Evolutionary conservation across 2,329 filamentous ascomycete genomes (phyloP).

Genomic region (Pseudocercospora fuligena): DNA sequence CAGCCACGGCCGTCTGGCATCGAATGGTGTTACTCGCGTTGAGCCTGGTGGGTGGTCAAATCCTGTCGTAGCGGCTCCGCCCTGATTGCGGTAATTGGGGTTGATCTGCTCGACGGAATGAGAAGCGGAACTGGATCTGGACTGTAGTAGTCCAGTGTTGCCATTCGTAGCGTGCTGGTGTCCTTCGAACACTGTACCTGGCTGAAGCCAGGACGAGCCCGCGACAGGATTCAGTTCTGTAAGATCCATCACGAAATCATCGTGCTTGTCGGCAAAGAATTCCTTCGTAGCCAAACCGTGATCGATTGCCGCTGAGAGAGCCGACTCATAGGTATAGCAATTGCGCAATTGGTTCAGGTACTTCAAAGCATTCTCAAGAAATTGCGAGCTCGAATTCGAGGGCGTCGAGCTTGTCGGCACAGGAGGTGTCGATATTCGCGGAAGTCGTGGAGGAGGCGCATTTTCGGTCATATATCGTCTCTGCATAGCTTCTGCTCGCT

Average conservation of each 20-base stretch:
- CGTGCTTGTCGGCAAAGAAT: slow-evolving; percentile 56
- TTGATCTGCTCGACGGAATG: slow-evolving; percentile 41
- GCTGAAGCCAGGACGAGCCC: slow-evolving; percentile 65
- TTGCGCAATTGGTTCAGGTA: slow-evolving; percentile 65
- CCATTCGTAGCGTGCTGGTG: slow-evolving; percentile 61
- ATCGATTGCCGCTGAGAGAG: slow-evolving; percentile 57
- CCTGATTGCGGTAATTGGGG: slow-evolving; percentile 32
- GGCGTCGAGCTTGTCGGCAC: slow-evolving; percentile 26
- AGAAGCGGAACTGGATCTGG: slow-evolving; percentile 23
- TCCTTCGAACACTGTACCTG: slow-evolving; percentile 65
- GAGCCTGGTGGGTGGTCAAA: slow-evolving; percentile 39
- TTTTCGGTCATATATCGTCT: slow-evolving; percentile 42
- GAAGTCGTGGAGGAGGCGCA: slow-evolving; percentile 35
- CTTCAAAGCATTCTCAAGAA: slow-evolving; percentile 63
- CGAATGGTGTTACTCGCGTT: slow-evolving; percentile 34
- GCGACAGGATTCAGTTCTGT: slow-evolving; percentile 55
- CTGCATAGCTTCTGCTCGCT: slow-evolving; percentile 41
- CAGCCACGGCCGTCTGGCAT: slow-evolving; percentile 46
- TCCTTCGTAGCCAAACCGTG: slow-evolving; percentile 59
- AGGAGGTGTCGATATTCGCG: slow-evolving; percentile 37
- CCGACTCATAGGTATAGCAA: slow-evolving; percentile 59
- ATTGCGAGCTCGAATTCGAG: slow-evolving; percentile 38
- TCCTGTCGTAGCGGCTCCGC: slow-evolving; percentile 19
- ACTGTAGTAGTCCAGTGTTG: slow-evolving; percentile 28
- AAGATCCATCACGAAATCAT: slow-evolving; percentile 65